These are phyloP conservation scores for Alternaria brassicae DNA, from an alignment of 2,329 filamentous ascomycete species.

Conservation along the genomic window DNA sequence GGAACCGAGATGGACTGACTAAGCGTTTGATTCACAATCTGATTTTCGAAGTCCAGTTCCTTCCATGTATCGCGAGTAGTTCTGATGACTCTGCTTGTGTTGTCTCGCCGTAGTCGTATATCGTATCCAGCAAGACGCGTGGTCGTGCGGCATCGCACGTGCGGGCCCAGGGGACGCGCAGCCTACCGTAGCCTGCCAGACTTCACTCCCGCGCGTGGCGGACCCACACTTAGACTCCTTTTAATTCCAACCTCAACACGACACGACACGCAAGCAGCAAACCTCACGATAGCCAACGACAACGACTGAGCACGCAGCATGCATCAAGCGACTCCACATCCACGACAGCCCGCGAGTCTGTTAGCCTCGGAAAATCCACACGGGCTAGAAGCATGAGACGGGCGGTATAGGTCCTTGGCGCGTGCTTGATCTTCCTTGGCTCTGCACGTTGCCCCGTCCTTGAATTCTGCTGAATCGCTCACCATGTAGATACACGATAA, in stretches of 20 bases:
- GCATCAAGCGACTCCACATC: background rate
- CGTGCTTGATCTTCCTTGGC: slow-evolving; percentile 9
- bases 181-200: background rate
- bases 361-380: slow-evolving; percentile 1
- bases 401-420: slow-evolving; percentile 8
- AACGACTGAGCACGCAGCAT: background rate
- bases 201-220: background rate
- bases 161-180: background rate
- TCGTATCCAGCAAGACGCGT: background rate
- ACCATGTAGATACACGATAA: slow-evolving; percentile 13
- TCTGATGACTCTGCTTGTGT: background rate
- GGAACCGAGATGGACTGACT: background rate
- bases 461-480: background rate
- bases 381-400: background rate
- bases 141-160: slow-evolving; percentile 1
- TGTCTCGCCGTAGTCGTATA: background rate
- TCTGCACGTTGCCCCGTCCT: slow-evolving; percentile 1
- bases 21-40: background rate
- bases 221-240: background rate
- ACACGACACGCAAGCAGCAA: slow-evolving; percentile 1
- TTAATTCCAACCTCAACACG: background rate
- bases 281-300: background rate
- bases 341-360: background rate
- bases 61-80: background rate
- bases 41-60: background rate